Percentiles rank a stretch among this genome's conserved stretches.
phyloP scores from a whole-genome alignment of 805 yeast genomes.

The Hanseniaspora guilliermondii region DNA sequence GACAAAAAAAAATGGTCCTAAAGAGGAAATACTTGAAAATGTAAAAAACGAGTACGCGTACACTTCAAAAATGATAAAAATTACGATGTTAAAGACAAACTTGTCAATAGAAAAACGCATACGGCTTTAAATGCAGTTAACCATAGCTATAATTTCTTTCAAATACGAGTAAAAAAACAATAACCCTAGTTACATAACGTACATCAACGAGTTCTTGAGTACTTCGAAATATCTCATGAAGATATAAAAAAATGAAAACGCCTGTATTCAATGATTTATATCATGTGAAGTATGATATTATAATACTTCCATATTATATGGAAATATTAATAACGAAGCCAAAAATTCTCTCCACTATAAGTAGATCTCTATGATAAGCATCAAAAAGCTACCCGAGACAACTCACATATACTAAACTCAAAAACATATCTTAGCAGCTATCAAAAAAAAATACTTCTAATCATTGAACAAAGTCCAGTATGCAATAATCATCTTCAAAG shows the following conservation, averaged over 20 bases:
- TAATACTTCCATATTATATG: background rate
- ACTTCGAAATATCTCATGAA: background rate
- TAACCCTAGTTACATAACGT: no score
- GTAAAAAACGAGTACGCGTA: background rate
- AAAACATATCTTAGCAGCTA: background rate
- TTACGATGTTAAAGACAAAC: no score
- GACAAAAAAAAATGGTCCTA: background rate
- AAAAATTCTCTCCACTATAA: conserved; percentile 13
- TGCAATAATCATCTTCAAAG: background rate
- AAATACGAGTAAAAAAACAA: no score
- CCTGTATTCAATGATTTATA: background rate
- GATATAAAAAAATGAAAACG: background rate
- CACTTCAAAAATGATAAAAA: no score
- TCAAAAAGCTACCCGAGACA: background rate
- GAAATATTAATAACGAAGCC: background rate
- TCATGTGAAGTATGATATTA: background rate
- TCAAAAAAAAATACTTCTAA: background rate
- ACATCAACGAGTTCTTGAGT: no score
- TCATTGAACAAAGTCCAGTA: background rate
- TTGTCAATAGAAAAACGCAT: no score
- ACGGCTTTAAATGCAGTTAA: no score
- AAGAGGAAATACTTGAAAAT: background rate
- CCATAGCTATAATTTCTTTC: no score
- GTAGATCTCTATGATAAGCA: background rate
- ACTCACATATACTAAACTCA: background rate